Percentiles rank a stretch among this genome's conserved stretches.
These are phyloP conservation scores for Penicillium canariense DNA, from an alignment of 495 filamentous ascomycete species.

Conservation along the genomic window DNA sequence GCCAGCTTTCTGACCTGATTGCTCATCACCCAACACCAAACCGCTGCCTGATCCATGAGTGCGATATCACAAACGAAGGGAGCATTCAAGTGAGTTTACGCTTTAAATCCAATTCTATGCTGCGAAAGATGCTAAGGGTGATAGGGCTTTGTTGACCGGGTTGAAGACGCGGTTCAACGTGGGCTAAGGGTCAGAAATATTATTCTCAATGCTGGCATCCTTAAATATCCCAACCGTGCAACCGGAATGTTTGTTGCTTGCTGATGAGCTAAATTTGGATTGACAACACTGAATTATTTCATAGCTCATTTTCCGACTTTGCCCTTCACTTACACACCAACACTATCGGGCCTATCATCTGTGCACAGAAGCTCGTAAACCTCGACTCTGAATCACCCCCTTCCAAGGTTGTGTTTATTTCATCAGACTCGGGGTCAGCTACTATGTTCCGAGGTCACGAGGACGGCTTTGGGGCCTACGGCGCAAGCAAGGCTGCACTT, in stretches of 20 bases:
- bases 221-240: slow-evolving; percentile 56
- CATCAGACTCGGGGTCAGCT: slow-evolving; percentile 49
- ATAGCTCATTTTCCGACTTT: slow-evolving; percentile 29
- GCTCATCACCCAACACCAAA: slow-evolving; percentile 32
- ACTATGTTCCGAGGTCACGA: slow-evolving; percentile 49
- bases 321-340: slow-evolving; percentile 55
- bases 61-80: slow-evolving; percentile 49
- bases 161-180: not conserved
- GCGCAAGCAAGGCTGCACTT: slow-evolving; percentile 56
- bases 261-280: too few species aligned
- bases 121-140: not conserved
- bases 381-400: slow-evolving; percentile 32
- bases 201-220: slow-evolving; percentile 56
- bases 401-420: slow-evolving; percentile 52
- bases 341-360: slow-evolving; percentile 56
- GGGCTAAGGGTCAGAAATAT: slow-evolving; percentile 43
- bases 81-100: slow-evolving; percentile 49
- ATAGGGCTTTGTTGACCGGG: slow-evolving; percentile 2
- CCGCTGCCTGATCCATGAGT: slow-evolving; percentile 43
- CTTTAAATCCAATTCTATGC: not conserved
- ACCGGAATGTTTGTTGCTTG: slow-evolving; percentile 46
- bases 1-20: slow-evolving; percentile 40
- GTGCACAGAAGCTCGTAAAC: slow-evolving; percentile 49
- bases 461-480: slow-evolving; percentile 60
- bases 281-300: slow-evolving; percentile 2